phyloP scores from a whole-genome alignment of 805 yeast species.

The Candida boidinii region DNA sequence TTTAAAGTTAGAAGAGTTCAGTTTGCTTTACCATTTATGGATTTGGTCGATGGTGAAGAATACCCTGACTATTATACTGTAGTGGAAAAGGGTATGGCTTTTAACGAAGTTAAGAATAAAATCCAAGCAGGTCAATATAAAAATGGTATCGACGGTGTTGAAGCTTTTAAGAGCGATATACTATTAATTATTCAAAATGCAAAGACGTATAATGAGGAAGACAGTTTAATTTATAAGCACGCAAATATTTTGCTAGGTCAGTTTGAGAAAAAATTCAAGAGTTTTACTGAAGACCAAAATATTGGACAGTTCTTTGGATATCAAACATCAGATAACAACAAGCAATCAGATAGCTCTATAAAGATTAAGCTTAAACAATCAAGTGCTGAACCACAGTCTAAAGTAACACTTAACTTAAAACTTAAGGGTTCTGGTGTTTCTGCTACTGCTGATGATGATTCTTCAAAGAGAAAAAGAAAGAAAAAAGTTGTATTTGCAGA shows the following conservation, averaged over 20 bases:
- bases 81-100: conserved; percentile 67
- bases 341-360: background rate
- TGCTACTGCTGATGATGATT: background rate
- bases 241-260: conserved; percentile 50
- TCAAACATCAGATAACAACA: too few species aligned
- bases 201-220: conserved; percentile 64
- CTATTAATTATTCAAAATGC: conserved; percentile 72
- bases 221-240: conserved; percentile 63
- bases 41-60: conserved; percentile 57
- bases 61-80: conserved; percentile 78
- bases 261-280: conserved; percentile 34
- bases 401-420: too few species aligned
- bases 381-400: background rate
- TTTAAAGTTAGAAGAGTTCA: too few species aligned
- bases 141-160: conserved; percentile 39
- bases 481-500: conserved; percentile 10
- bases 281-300: too few species aligned
- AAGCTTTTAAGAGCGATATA: conserved; percentile 50
- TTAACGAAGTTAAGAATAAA: conserved; percentile 46
- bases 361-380: background rate
- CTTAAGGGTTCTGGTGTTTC: too few species aligned
- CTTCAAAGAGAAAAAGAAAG: conserved; percentile 6
- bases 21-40: conserved; percentile 73
- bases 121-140: conserved; percentile 44
- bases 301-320: too few species aligned